Base-by-base conservation (phyloP, 129 eudicot genomes). In the Scalesia atractyloides region DNA sequence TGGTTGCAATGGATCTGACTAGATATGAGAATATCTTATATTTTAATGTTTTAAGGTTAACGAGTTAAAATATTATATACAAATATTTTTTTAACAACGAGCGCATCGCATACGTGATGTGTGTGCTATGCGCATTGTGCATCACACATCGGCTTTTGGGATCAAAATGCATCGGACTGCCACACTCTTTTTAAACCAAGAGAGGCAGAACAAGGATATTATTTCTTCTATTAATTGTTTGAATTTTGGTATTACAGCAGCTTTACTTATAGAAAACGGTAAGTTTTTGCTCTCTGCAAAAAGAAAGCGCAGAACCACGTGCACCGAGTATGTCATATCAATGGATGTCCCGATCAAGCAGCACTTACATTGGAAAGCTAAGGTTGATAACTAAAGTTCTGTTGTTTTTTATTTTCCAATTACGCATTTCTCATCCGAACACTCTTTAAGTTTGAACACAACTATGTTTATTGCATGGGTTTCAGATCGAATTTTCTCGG, bases 301-400 rank as follows among this genome's bases (percentile, higher is more conserved):
- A 83, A 68, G 87, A 60, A 80, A 95, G 48, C 84, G 95, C 51
- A 76, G 97, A 75, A 87, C 97, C 46, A 91, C 97, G 7, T 91
- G 91, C 81, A 91, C 97, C 1, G 97, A 91, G 76, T 91, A 87
- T 62, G 91, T 91, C 68, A 85, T 91, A 73, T 87, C 97, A 24
- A 91, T 85, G 89, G 91, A 87, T 91, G 69, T 91, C 97, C 30
- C 83, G 97, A 84, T 87, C 97, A 65, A 91, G 91, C 80, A 91
- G 76, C 83, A 87, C 95, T 39, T 91, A 91, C 57, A 85, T 91
- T 17, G 97, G 97, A 80, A 91, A 91, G 79, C 83, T 90, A 39
- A 87, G 97, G 97, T 90, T 65, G 18, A 53, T 17, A 12, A 22
- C 13, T 39, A 17, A 46, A 48, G 72, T 59, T 10, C 37, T 43